These are phyloP conservation scores for Anisodus acutangulus DNA, from an alignment of 257 asterid genomes.

Conservation along the genomic window DNA sequence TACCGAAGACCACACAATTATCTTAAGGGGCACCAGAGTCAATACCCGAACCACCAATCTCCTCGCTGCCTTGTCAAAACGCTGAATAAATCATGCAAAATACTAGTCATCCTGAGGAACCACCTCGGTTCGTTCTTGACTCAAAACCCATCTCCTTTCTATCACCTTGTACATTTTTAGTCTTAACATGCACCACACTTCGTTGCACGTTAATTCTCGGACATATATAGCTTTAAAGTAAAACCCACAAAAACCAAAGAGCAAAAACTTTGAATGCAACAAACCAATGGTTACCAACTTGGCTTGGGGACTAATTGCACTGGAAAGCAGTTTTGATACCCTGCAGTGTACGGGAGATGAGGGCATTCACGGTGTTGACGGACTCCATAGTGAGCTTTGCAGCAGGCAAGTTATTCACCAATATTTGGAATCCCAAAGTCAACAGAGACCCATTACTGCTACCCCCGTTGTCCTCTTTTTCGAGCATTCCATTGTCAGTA, in stretches of 20 bases:
- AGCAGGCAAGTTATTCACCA: constrained; percentile 55
- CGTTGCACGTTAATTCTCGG: not conserved
- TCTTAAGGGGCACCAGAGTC: constrained; percentile 55
- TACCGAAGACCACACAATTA: constrained; percentile 26
- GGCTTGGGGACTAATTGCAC: constrained; percentile 34
- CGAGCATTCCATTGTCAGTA: constrained; percentile 16
- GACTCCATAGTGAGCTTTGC: constrained; percentile 73
- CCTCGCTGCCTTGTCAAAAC: not conserved
- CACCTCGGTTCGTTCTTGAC: constrained; percentile 89
- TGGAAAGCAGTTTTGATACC: constrained; percentile 61
- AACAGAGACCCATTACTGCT: constrained; percentile 58
- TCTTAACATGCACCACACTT: not conserved
- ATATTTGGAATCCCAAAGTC: constrained; percentile 72
- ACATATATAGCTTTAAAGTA: not conserved
- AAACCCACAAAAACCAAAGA: not conserved
- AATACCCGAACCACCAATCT: constrained; percentile 88
- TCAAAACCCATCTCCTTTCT: constrained; percentile 40
- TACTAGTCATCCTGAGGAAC: constrained; percentile 30
- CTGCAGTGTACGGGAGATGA: constrained; percentile 61
- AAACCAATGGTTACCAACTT: not conserved
- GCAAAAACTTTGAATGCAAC: not conserved
- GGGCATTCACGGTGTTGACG: constrained; percentile 59
- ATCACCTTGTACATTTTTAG: not conserved
- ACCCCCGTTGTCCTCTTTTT: constrained; percentile 36
- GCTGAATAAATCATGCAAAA: not conserved